A percentile compares a stretch with the other conserved stretches of the same genome.
Evolutionary conservation across 768 basidiomycete species (phyloP).

Genomic region (Mrakia blollopis): DNA sequence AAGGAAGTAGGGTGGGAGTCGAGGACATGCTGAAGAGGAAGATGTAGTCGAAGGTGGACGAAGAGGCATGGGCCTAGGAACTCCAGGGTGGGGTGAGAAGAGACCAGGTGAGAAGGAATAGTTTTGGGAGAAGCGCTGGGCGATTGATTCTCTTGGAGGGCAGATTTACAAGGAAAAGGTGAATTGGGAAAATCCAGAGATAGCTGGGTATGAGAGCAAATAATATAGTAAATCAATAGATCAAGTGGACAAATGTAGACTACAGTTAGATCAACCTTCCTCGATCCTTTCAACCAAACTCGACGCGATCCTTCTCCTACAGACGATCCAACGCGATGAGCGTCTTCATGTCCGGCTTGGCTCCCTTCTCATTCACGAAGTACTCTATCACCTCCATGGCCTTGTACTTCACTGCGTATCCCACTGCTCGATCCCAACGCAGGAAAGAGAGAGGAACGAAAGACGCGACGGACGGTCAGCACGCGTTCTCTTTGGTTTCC

Average conservation of each 20-base stretch:
- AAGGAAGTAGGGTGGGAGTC: neutral
- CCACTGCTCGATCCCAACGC: neutral
- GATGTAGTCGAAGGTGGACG: conserved; percentile 65
- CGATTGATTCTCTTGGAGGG: no score
- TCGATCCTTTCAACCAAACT: neutral
- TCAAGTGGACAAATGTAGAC: neutral
- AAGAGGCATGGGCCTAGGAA: no score
- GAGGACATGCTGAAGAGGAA: conserved; percentile 62
- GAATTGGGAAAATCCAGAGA: no score
- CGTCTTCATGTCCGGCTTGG: conserved; percentile 27
- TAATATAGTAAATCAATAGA: neutral
- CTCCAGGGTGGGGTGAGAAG: no score
- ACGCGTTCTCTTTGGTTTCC: neutral
- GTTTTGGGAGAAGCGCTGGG: no score
- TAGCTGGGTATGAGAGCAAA: no score
- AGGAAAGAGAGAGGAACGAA: neutral
- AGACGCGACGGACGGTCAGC: neutral
- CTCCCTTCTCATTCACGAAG: conserved; percentile 43
- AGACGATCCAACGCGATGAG: conserved; percentile 21
- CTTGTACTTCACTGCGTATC: conserved; percentile 4
- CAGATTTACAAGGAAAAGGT: no score
- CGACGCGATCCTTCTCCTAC: neutral
- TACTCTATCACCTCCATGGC: conserved; percentile 40
- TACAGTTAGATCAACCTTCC: neutral
- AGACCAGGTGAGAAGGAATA: no score